Conservation (phyloP, 306 rosid species). For the Gastrolobium villosum region DNA sequence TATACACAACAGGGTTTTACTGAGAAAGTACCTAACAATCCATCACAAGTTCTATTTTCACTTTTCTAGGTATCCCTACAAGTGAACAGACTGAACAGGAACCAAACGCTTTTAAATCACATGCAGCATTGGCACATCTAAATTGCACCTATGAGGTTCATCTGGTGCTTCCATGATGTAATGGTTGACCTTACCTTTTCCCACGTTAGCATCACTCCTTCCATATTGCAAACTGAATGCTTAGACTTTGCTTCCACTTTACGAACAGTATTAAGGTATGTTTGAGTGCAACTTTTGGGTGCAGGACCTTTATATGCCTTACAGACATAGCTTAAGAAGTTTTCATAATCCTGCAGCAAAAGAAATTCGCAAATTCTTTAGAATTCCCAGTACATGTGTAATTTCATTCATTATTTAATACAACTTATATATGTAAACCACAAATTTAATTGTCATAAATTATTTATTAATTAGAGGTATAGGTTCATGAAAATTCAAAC, state of each 20-base stretch:
- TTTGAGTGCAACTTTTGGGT: conserved; percentile 60
- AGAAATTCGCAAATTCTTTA: conserved; percentile 22
- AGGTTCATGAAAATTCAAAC: not conserved
- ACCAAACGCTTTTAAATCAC: conserved; percentile 34
- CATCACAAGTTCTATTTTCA: conserved; percentile 39
- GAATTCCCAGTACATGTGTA: conserved; percentile 18
- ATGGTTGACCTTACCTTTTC: conserved; percentile 57
- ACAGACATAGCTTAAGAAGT: conserved; percentile 77
- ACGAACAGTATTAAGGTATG: conserved; percentile 46
- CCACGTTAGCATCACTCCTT: conserved; percentile 40
- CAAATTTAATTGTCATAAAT: not conserved
- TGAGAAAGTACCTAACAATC: not conserved
- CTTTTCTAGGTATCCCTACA: conserved; percentile 4
- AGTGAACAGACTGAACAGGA: conserved; percentile 26
- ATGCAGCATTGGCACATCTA: conserved; percentile 36
- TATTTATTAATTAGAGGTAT: not conserved
- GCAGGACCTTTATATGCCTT: conserved; percentile 71
- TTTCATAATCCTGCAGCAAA: conserved; percentile 76
- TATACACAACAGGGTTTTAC: conserved; percentile 2
- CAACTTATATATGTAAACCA: not conserved
- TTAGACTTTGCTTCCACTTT: conserved; percentile 37
- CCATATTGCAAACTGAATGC: conserved; percentile 49
- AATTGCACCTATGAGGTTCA: conserved; percentile 46
- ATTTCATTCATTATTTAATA: not conserved
- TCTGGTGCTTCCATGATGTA: conserved; percentile 54